Evolutionary conservation across 768 basidiomycete species (phyloP).

Genomic region (Boletellus emodensis): DNA sequence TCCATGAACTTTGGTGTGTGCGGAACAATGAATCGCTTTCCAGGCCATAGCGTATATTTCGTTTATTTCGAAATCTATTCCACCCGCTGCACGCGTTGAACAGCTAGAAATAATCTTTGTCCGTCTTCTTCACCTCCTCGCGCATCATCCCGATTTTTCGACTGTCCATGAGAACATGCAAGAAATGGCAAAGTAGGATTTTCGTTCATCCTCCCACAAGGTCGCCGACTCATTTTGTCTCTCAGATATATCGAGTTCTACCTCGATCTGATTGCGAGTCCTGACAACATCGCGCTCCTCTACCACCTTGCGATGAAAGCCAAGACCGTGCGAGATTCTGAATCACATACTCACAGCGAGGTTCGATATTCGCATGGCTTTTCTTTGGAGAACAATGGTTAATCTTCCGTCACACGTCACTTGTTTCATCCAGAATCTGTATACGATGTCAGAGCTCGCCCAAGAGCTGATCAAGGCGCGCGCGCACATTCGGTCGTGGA

Average conservation of each 20-base stretch:
- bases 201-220: neutral
- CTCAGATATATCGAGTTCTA: constrained; percentile 86
- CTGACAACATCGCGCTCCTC: constrained; percentile 83
- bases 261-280: constrained; percentile 66
- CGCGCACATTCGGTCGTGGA: constrained; percentile 65
- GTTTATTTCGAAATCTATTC: constrained; percentile 44
- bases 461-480: constrained; percentile 78
- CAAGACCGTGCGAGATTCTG: constrained; percentile 83
- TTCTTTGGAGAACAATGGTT: no score
- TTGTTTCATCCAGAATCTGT: constrained; percentile 62
- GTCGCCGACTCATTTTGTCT: neutral
- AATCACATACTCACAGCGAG: constrained; percentile 64
- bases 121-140: constrained; percentile 80
- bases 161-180: constrained; percentile 62
- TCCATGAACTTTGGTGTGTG: neutral
- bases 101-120: constrained; percentile 80
- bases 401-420: neutral
- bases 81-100: constrained; percentile 54
- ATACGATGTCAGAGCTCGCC: constrained; percentile 81
- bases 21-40: constrained; percentile 4
- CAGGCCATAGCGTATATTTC: constrained; percentile 57
- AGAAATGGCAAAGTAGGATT: constrained; percentile 74
- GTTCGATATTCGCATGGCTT: constrained; percentile 37
- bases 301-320: constrained; percentile 76
- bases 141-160: constrained; percentile 92